These are phyloP conservation scores for Phytophthora hibernalis DNA, from an alignment of 352 stramenopile species.

Conservation along the genomic window DNA sequence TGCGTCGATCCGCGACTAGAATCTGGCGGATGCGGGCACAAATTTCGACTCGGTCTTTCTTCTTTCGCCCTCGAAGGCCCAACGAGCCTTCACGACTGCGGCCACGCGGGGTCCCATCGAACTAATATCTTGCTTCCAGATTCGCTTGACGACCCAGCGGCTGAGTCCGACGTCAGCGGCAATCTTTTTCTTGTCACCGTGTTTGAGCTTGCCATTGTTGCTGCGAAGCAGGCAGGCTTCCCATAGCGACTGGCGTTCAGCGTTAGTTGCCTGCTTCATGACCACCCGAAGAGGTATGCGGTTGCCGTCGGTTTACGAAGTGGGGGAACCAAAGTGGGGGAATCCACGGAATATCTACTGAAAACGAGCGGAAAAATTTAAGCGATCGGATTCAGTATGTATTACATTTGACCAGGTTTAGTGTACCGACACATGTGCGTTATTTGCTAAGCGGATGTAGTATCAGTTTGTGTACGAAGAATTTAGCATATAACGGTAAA, in stretches of 20 bases:
- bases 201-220: neutral
- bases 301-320: too few species aligned
- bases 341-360: too few species aligned
- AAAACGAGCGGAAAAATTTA: too few species aligned
- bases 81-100: neutral
- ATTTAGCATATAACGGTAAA: too few species aligned
- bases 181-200: neutral
- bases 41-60: neutral
- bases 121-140: conserved; percentile 6
- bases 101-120: conserved; percentile 1
- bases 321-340: too few species aligned
- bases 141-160: neutral
- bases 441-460: too few species aligned
- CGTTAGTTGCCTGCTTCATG: too few species aligned
- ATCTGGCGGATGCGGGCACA: neutral
- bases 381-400: too few species aligned
- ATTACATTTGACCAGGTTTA: too few species aligned
- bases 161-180: neutral
- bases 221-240: conserved; percentile 1
- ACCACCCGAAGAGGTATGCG: too few species aligned
- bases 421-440: too few species aligned
- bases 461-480: too few species aligned
- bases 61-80: neutral
- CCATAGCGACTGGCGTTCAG: neutral
- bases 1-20: neutral